Conservation (phyloP, 2,329 filamentous ascomycete species). For the Fusarium bulbicola region DNA sequence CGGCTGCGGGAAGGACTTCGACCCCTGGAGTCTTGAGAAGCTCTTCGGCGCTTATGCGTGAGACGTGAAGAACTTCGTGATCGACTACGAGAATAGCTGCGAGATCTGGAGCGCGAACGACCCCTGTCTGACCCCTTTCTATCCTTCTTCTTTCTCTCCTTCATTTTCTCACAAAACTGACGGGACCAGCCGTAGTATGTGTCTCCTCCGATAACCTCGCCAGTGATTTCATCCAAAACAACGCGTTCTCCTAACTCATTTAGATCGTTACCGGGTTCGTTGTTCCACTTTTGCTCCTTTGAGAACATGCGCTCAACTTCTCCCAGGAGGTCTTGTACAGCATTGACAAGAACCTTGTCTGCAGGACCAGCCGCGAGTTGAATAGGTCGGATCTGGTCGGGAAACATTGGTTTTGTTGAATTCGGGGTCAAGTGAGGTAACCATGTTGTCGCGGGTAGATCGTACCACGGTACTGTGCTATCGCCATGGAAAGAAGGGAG, state of each 20-base stretch:
- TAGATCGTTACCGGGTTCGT: slow-evolving; percentile 67
- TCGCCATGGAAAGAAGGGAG: slow-evolving; percentile 84
- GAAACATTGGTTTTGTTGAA: slow-evolving; percentile 77
- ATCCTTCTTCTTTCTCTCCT: slow-evolving; percentile 57
- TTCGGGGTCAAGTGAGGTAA: slow-evolving; percentile 81
- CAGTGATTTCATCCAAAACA: slow-evolving; percentile 71
- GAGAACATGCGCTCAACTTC: slow-evolving; percentile 76
- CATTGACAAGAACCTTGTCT: slow-evolving; percentile 69
- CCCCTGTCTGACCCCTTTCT: slow-evolving; percentile 40
- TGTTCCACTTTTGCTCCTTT: slow-evolving; percentile 57
- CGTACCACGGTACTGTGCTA: slow-evolving; percentile 76
- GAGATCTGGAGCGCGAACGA: slow-evolving; percentile 47
- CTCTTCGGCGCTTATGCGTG: slow-evolving; percentile 44
- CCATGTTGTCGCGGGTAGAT: slow-evolving; percentile 83
- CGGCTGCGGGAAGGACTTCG: slow-evolving; percentile 41
- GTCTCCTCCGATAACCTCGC: slow-evolving; percentile 70
- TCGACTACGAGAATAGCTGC: slow-evolving; percentile 41
- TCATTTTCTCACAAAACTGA: slow-evolving; percentile 84
- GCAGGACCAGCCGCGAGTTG: slow-evolving; percentile 75
- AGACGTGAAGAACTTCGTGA: slow-evolving; percentile 47
- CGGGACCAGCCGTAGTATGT: slow-evolving; percentile 92
- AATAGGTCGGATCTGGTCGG: slow-evolving; percentile 75
- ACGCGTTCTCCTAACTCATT: slow-evolving; percentile 79
- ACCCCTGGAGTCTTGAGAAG: slow-evolving; percentile 36
- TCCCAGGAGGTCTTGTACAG: slow-evolving; percentile 75